Evolutionary conservation across 306 rosid species (phyloP), one percentile per base, ranked within the genome.

Genomic region (Lablab purpureus): DNA sequence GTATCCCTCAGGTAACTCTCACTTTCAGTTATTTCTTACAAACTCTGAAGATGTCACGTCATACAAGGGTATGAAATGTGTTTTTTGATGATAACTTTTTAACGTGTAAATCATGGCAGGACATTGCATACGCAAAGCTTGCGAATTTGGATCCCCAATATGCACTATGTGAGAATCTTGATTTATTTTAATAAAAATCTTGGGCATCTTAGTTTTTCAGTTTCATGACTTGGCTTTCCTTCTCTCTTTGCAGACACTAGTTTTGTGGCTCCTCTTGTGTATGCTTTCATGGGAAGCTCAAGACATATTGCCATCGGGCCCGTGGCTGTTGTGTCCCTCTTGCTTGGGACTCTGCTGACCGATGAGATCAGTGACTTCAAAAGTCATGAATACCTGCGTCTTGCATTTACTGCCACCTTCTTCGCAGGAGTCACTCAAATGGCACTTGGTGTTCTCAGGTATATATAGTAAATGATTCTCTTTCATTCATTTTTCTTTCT

Each of bases 241-340:
- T 73, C 49, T 23, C 32, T 32, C 1, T 60, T 19, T 49, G 74
- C 82, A 93, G 98, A 93, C 52, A 80, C 91, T 0, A 93, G 98
- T 73, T 93, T 93, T 74, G 94, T 93, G 51, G 74, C 90, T 14
- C 98, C 98, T 23, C 89, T 93, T 40, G 86, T 93, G 28, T 93
- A 93, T 46, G 93, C 94, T 2, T 84, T 83, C 73, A 91, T 93
- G 98, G 98, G 98, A 14, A 93, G 93, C 75, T 93, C 98, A 17
- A 88, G 97, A 45, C 88, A 93, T 67, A 91, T 89, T n/a, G 98
- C 97, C 4, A 89, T 91, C 21, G 98, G 98, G 56, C 97, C 98
- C 0, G 98, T 87, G 13, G 98, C 98, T 2, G 98, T 93, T 55
- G 97, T 93, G 75, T 93, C 98, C 37, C 90, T 93, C 52, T 79